Base-by-base conservation (phyloP, 1,284 basidiomycete species). In the Takashimella tepidaria region DNA sequence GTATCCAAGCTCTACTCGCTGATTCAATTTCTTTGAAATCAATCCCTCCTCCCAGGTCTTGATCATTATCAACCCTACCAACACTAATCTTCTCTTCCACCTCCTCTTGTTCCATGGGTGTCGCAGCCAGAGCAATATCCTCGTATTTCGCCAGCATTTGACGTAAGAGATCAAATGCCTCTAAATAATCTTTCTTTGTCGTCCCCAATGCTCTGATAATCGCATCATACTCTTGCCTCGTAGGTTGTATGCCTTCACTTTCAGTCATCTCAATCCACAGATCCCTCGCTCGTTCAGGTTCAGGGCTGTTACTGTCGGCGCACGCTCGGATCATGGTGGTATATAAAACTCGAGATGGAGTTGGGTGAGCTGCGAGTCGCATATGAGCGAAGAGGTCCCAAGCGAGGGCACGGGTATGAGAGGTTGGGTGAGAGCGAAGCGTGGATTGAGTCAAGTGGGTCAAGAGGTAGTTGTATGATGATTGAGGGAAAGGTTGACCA, bases 361-460 rank as follows among this genome's bases (percentile, higher is more conserved):
- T 76, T 0, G 91, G 85, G 67, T 98, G 92, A 0, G 93, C 90
- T 5, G 88, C 86, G 51, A 97, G 89, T 50, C 96, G 89, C 89
- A 97, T 96, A 71, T 98, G 92, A 2, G 88, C 79, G 71, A 92
- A 98, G 22, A 98, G 80, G 65, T 97, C 90, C 90, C 90, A 96
- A 0, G 89, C 92, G 56, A 89, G 84, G 0, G 87, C 85, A 49
- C 60, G 69, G 12, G 52, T 66, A 47, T 56, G 69, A 26, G 65
- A 57, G 44, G 55, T 56, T 11, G 66, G 56, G n/a, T 63, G 54
- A 5, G 45, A 44, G 12, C 47, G 45, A 21, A 51, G 45, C 2
- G 65, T 53, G 2, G 61, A 61, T 43, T 48, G 54, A 12, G 70
- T 63, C 12, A 78, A 69, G 42, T 66, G 66, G n/a, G 51, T 19